Conservation (phyloP, 2,329 filamentous ascomycete species). For the Trichoderma sp. region DNA sequence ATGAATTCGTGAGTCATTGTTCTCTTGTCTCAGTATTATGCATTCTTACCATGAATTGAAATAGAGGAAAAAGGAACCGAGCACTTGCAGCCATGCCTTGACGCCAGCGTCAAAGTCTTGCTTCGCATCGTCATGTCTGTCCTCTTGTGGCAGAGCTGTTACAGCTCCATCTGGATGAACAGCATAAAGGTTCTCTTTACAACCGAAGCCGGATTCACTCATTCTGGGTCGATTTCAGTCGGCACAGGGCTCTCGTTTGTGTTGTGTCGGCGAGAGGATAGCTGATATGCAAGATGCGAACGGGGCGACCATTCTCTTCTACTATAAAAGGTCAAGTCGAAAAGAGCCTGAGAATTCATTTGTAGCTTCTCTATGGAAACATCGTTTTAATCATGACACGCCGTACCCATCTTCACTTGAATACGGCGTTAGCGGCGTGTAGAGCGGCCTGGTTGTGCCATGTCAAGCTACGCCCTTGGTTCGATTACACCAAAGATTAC, state of each 20-base stretch:
- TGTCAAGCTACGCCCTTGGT: not conserved
- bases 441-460: not conserved
- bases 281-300: not conserved
- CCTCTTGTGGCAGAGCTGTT: not conserved
- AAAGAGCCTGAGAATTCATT: not conserved
- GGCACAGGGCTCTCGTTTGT: not conserved
- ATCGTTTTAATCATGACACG: not conserved
- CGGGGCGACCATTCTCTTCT: not conserved
- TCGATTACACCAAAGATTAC: not conserved
- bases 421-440: not conserved
- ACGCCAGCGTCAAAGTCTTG: not conserved
- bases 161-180: not conserved
- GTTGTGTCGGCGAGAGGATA: not conserved
- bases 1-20: not conserved
- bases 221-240: not conserved
- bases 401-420: not conserved
- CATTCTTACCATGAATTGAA: slow-evolving; percentile 55
- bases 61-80: slow-evolving; percentile 35
- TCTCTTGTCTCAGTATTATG: too few species aligned
- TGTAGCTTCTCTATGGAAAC: not conserved
- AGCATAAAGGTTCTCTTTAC: not conserved
- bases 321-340: not conserved
- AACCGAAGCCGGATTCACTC: not conserved
- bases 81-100: slow-evolving; percentile 28
- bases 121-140: not conserved